These are phyloP conservation scores for Phaeodactylum tricornutum DNA, from an alignment of 108 stramenopile species.

Conservation along the genomic window DNA sequence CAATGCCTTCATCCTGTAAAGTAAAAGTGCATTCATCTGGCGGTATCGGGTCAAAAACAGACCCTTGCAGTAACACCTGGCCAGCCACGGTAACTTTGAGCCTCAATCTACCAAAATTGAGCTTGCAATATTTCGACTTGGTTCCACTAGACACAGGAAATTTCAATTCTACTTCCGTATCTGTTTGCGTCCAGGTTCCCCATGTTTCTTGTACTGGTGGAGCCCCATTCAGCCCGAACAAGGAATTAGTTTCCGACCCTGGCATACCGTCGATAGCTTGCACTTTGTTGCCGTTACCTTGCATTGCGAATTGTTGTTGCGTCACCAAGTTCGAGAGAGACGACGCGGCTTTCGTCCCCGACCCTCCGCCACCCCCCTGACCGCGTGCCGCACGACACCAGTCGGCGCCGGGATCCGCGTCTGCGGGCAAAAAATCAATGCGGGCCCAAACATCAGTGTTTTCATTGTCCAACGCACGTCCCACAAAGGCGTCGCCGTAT, in stretches of 20 bases:
- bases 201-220: constrained; percentile 18
- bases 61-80: constrained; percentile 23
- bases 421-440: constrained; percentile 39
- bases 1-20: constrained; percentile 33
- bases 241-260: constrained; percentile 5
- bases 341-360: constrained; percentile 17
- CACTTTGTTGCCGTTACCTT: constrained; percentile 8
- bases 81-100: constrained; percentile 51
- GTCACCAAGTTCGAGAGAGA: constrained; percentile 22
- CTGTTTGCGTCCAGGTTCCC: constrained; percentile 51
- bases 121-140: constrained; percentile 52
- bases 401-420: constrained; percentile 23
- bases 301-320: no score
- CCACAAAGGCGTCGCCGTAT: constrained; percentile 70
- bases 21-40: constrained; percentile 59
- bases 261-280: constrained; percentile 1
- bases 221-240: constrained; percentile 13
- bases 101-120: constrained; percentile 35
- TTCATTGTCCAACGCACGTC: constrained; percentile 64
- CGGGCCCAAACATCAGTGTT: constrained; percentile 57
- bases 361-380: constrained; percentile 49
- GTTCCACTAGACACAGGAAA: constrained; percentile 38
- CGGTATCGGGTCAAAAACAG: constrained; percentile 31
- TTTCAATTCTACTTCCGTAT: constrained; percentile 66
- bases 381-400: constrained; percentile 44